Base-by-base conservation (phyloP, 2,329 filamentous ascomycete genomes). In the Dothidotthia symphoricarpi region DNA sequence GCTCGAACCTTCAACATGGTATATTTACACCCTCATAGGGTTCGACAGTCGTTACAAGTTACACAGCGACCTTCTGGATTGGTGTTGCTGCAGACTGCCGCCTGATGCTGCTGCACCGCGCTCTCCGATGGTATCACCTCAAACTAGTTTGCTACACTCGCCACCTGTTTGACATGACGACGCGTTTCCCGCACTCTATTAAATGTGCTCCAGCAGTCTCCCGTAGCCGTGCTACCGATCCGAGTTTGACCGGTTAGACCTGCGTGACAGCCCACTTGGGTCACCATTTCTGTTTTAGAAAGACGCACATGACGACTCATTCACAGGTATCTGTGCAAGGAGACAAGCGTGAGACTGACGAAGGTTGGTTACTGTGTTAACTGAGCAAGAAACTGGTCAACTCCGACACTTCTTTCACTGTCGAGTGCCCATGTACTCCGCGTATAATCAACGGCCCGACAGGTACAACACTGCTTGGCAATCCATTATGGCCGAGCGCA, bases 11-110 rank as follows among this genome's bases (percentile, higher is more conserved):
- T 28, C 37, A 28, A 31, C 39, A 47, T 29, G 42, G 45, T 33
- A 42, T 28, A 33, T 29, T 24, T 41, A 16, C 43, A 19, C 30
- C 42, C 52, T 31, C 31, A 44, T 49, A 33, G 38, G 28, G 36
- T 13, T 28, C 25, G 25, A 13, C 22, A 28, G 29, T 30, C 26
- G 29, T 34, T 31, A 27, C 36, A 28, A 17, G 47, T 50, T 25
- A 28, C 28, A 47, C 44, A 12, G 16, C 9, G 9, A 22, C 27
- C 3, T 24, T 35, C 35, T 40, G 2, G 24, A 34, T 47, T 31
- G 26, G 34, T 45, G 31, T 33, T 22, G 24, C 36, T 41, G 46
- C 43, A 49, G 41, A 28, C 16, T 15, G 6, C 30, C 16, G 25
- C 31, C 28, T 39, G 28, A 24, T 25, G 37, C 22, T 32, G 31